phyloP scores from a whole-genome alignment of 2,329 filamentous ascomycete species.

The Fusarium aywerte region DNA sequence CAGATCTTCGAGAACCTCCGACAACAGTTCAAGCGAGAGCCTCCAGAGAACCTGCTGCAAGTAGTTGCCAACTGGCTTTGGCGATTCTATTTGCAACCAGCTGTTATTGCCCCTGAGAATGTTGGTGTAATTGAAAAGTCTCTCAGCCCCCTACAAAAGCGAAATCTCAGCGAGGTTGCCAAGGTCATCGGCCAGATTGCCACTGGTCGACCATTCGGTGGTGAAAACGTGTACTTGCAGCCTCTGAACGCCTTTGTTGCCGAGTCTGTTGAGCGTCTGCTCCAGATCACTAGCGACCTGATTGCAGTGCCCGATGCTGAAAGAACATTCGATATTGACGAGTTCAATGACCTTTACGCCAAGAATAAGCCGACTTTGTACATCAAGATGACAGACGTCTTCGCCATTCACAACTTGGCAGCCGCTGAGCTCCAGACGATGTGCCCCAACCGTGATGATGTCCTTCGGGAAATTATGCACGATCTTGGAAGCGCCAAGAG shows the following conservation, averaged over 20 bases:
- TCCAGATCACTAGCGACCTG: slow-evolving; percentile 78
- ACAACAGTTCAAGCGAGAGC: slow-evolving; percentile 81
- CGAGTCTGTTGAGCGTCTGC: slow-evolving; percentile 83
- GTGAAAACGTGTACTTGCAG: slow-evolving; percentile 94
- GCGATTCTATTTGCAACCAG: slow-evolving; percentile 92
- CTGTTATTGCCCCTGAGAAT: slow-evolving; percentile 88
- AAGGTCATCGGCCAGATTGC: slow-evolving; percentile 92
- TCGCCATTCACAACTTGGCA: slow-evolving; percentile 91
- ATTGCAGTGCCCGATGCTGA: slow-evolving; percentile 89
- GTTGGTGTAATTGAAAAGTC: slow-evolving; percentile 92
- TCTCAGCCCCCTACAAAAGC: slow-evolving; percentile 89
- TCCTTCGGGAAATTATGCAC: slow-evolving; percentile 88
- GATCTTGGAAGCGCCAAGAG: slow-evolving; percentile 96
- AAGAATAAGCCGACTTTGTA: slow-evolving; percentile 98
- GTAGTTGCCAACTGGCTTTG: slow-evolving; percentile 92
- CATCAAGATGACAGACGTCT: slow-evolving; percentile 98
- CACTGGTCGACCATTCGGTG: slow-evolving; percentile 88
- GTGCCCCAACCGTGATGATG: slow-evolving; percentile 84
- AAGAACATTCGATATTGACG: slow-evolving; percentile 95
- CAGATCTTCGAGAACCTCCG: slow-evolving; percentile 85
- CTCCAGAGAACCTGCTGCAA: slow-evolving; percentile 81
- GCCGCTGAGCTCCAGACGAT: slow-evolving; percentile 81
- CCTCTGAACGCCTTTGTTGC: slow-evolving; percentile 91
- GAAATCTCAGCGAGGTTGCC: slow-evolving; percentile 88
- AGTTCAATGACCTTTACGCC: slow-evolving; percentile 97